A percentile compares a stretch with the other conserved stretches of the same genome.
Evolutionary conservation across 129 eudicot genomes (phyloP).

Genomic region (Escallonia herrerae): DNA sequence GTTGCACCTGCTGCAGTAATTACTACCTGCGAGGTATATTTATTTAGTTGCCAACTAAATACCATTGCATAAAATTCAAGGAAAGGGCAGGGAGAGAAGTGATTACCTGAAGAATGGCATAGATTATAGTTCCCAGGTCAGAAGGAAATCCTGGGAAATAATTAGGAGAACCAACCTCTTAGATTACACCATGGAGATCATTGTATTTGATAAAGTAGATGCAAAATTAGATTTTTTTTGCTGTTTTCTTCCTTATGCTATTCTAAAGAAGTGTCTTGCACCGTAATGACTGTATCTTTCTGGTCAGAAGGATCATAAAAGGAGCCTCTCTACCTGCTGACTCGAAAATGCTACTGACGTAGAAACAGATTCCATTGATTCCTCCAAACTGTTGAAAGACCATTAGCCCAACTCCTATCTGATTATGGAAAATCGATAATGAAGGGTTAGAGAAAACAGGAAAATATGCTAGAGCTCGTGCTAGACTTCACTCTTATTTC

Average conservation of each 20-base stretch:
- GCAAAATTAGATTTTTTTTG: too few relatives aligned
- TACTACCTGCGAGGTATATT: slow-evolving; percentile 31
- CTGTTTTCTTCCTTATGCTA: too few relatives aligned
- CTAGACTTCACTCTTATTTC: too few relatives aligned
- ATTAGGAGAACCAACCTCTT: too few relatives aligned
- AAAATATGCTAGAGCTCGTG: neutral
- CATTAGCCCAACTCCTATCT: slow-evolving; percentile 92
- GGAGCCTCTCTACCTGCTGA: slow-evolving; percentile 44
- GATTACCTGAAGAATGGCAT: slow-evolving; percentile 51
- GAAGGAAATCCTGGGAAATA: slow-evolving; percentile 51
- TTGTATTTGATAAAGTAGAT: too few relatives aligned
- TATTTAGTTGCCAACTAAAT: neutral
- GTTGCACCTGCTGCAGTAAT: slow-evolving; percentile 44
- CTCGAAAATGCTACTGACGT: slow-evolving; percentile 70
- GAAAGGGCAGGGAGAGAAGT: neutral
- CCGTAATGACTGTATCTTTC: neutral
- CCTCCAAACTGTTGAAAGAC: slow-evolving; percentile 87
- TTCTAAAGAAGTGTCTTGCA: too few relatives aligned
- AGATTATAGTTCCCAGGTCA: slow-evolving; percentile 60
- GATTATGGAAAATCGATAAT: slow-evolving; percentile 2
- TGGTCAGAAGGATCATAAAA: neutral
- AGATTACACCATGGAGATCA: too few relatives aligned
- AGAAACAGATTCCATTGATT: slow-evolving; percentile 80
- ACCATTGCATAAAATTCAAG: neutral
- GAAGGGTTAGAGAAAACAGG: slow-evolving; percentile 4